Percentiles rank a stretch among this genome's conserved stretches.
phyloP scores from a whole-genome alignment of 1,284 basidiomycete species.

The Malassezia furfur region DNA sequence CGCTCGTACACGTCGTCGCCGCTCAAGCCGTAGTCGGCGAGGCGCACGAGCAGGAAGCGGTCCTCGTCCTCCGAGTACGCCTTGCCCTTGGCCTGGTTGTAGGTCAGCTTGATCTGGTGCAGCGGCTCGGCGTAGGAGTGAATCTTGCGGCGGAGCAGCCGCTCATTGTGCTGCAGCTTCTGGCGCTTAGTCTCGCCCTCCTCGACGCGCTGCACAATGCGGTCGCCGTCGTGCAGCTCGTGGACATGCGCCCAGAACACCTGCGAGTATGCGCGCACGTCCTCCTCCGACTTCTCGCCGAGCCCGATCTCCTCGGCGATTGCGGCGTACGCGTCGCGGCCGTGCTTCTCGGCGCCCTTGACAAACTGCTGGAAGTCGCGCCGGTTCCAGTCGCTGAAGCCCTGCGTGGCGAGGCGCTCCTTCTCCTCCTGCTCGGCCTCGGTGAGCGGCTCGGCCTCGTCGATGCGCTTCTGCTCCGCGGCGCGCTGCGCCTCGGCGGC shows the following conservation, averaged over 20 bases:
- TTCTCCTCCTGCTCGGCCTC: conserved; percentile 73
- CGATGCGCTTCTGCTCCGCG: conserved; percentile 66
- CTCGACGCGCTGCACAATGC: conserved; percentile 38
- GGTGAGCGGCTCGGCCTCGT: conserved; percentile 51
- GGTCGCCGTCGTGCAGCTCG: conserved; percentile 55
- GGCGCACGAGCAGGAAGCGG: conserved; percentile 79
- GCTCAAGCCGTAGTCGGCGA: conserved; percentile 84
- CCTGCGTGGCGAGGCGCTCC: conserved; percentile 43
- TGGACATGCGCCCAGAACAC: conserved; percentile 86
- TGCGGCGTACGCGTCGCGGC: conserved; percentile 67
- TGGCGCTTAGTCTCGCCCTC: conserved; percentile 40
- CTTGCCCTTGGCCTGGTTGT: conserved; percentile 60
- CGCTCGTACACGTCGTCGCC: conserved; percentile 85
- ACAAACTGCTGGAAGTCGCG: conserved; percentile 90
- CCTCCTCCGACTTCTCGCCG: conserved; percentile 61
- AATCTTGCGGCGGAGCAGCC: conserved; percentile 30
- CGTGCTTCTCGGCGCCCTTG: conserved; percentile 71
- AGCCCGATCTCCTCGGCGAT: conserved; percentile 69
- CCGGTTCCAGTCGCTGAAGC: conserved; percentile 54
- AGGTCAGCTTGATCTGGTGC: conserved; percentile 38
- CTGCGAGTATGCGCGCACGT: conserved; percentile 69
- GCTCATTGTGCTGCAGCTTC: conserved; percentile 36
- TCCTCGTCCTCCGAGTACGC: conserved; percentile 95
- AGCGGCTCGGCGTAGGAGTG: conserved; percentile 26
- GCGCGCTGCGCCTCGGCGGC: conserved; percentile 54